Conservation (phyloP, 176 grass and related monocot species). For the Avena atlantica region DNA sequence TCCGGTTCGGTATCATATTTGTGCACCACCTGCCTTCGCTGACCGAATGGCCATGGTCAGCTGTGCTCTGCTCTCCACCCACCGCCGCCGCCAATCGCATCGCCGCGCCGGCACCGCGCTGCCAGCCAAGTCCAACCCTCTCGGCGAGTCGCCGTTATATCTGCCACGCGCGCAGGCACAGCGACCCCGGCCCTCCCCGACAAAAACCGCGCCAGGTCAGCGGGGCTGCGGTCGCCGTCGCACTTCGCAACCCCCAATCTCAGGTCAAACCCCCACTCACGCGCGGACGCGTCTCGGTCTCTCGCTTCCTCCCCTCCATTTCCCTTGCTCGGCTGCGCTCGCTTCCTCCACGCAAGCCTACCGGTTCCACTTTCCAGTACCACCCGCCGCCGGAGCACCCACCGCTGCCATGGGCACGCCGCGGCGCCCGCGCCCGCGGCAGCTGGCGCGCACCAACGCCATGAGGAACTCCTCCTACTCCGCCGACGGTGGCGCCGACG, state of each 20-base stretch:
- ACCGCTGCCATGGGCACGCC: conserved; percentile 20
- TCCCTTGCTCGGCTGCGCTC: not conserved
- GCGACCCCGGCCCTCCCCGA: not conserved
- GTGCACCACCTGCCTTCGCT: not conserved
- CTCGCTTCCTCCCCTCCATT: not conserved
- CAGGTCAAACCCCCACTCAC: not conserved
- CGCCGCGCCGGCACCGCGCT: not conserved
- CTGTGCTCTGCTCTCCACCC: not conserved
- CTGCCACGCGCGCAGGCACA: no score
- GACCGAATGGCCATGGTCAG: not conserved
- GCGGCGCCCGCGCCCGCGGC: conserved; percentile 22
- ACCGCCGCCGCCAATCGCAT: not conserved
- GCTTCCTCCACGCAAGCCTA: not conserved
- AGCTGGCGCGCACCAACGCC: conserved; percentile 74
- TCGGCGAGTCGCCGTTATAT: not conserved
- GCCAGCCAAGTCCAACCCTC: not conserved
- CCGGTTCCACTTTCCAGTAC: not conserved
- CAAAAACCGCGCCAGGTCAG: not conserved
- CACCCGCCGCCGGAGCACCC: not conserved
- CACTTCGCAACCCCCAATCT: not conserved
- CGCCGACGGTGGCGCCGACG: not conserved
- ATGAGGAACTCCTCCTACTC: conserved; percentile 55
- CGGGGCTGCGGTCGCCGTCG: not conserved
- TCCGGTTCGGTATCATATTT: no score
- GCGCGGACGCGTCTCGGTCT: not conserved